Evolutionary conservation across 2,329 filamentous ascomycete genomes (phyloP), one percentile per base, ranked within the genome.

Genomic region (Stemphylium beticola): DNA sequence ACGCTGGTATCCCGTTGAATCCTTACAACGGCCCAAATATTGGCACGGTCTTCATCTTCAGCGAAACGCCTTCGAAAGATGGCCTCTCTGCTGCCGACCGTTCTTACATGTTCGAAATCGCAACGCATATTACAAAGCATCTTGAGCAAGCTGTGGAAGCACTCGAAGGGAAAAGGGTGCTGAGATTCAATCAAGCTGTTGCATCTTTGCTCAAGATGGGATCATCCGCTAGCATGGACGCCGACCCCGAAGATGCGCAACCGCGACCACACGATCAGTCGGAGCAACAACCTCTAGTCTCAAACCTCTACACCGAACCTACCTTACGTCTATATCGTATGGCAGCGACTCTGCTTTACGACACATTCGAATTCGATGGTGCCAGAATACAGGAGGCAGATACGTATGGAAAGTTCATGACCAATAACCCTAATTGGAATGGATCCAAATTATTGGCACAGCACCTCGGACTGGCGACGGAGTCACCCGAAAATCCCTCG

Each of bases 61-160:
- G 51, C n/a, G 48, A 42, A 29, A 29, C 46, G 17, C 51, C 51
- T 15, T 50, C 37, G 17, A 20, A 50, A 1, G 8, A 29, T 8
- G 51, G 51, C 3, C 46, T 54, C 11, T 54, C 46, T n/a, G 29
- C 14, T 20, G 15, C 39, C 11, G 26, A 50, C 15, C 51, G 51
- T 4, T 26, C 40, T 2, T 50, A 39, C 34, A 29, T 54, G 34
- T 54, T 50, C 7, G 51, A 40, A 26, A 44, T 22, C 39, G 46
- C 51, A 10, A 24, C 46, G 7, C 46, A 54, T 18, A 50, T 54
- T 15, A 54, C 38, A n/a, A 49, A 43, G 22, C 32, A 54, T 43
- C 34, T 54, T 32, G 51, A 54, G 39, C 46, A 50, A 38, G 51
- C 51, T 6, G 51, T 54, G 5, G 51, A 54, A 10, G 51, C 51